Evolutionary conservation across 495 filamentous ascomycete genomes (phyloP).

Genomic region (Echria macrotheca): DNA sequence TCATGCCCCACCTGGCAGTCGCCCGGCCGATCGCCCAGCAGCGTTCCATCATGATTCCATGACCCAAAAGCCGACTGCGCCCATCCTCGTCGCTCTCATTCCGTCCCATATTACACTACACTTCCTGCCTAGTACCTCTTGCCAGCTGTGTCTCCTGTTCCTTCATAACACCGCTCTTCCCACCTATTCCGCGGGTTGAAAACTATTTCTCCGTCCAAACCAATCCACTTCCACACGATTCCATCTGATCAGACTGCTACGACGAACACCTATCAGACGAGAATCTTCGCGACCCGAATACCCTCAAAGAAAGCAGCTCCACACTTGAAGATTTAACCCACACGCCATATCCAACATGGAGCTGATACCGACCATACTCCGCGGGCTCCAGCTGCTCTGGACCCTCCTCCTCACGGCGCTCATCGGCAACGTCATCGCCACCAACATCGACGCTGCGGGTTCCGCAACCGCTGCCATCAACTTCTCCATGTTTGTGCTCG

Average conservation of each 20-base stretch:
- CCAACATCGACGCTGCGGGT: slow-evolving; percentile 31
- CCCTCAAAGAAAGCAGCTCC: too few species aligned
- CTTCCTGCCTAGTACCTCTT: too few species aligned
- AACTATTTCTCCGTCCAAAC: too few species aligned
- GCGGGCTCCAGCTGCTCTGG: slow-evolving; percentile 37
- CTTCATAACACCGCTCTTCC: too few species aligned
- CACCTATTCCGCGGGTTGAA: too few species aligned
- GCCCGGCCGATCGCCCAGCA: slow-evolving; percentile 1
- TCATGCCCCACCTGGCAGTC: slow-evolving; percentile 21
- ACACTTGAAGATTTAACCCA: too few species aligned
- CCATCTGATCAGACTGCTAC: too few species aligned
- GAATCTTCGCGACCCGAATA: too few species aligned
- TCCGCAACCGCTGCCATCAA: slow-evolving; percentile 39
- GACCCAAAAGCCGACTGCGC: too few species aligned
- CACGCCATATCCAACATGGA: slow-evolving; percentile 34
- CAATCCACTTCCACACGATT: too few species aligned
- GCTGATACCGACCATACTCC: slow-evolving; percentile 32
- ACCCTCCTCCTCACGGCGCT: slow-evolving; percentile 41
- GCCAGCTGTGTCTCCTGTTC: slow-evolving; percentile 8
- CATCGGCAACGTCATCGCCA: slow-evolving; percentile 46
- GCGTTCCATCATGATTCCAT: slow-evolving; percentile 19
- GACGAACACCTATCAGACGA: too few species aligned
- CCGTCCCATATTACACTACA: neutral
- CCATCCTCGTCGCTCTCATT: neutral
- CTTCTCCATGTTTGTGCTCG: slow-evolving; percentile 47